Evolutionary conservation across 768 basidiomycete genomes (phyloP), one percentile per base, ranked within the genome.

Genomic region (Leccinum disarticulatum): DNA sequence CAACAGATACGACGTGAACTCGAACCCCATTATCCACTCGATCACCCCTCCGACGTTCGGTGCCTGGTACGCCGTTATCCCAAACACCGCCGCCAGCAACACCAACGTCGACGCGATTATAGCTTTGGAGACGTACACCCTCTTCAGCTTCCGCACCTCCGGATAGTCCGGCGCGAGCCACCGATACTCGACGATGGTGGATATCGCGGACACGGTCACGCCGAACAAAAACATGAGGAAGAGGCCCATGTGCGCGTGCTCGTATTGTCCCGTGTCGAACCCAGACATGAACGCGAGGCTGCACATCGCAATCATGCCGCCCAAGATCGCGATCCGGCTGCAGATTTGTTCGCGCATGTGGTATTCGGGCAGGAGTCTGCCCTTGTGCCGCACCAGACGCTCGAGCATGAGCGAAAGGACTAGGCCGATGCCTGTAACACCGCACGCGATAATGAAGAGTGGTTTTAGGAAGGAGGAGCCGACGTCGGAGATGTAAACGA

Each of bases 381-480:
- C 87, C 10, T 79, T 74, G 70, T 91, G 87, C 61, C 88, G 75
- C 41, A 91, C 77, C 65, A 82, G 80, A 50, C 88, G 79, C 72
- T 91, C 88, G 31, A 86, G 66, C 5, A 78, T 63, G 28, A 91
- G 79, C 9, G 83, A 82, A 52, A 86, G 73, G 65, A 88, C 74
- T 71, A 92, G 90, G 0, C 79, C 76, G 3, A 81, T 70, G 8
- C 81, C 85, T 1, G 90, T 90, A 58, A 90, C 80, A 43, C 77
- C 74, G 64, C 85, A 87, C 6, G 85, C 86, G 15, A 80, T 76
- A 53, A 92, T 76, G 67, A 93, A 93, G 38, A 92, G 79, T 3
- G 91, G 90, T 68, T 92, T 91, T 50, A 92, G 75, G 54, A 80
- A 77, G 63, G 80, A 81, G 19, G 91, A 90, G n/a, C 87, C 90